Percentiles rank a stretch among this genome's conserved stretches.
These are phyloP conservation scores for Ogataea ganodermae DNA, from an alignment of 805 yeast genomes.

Conservation along the genomic window DNA sequence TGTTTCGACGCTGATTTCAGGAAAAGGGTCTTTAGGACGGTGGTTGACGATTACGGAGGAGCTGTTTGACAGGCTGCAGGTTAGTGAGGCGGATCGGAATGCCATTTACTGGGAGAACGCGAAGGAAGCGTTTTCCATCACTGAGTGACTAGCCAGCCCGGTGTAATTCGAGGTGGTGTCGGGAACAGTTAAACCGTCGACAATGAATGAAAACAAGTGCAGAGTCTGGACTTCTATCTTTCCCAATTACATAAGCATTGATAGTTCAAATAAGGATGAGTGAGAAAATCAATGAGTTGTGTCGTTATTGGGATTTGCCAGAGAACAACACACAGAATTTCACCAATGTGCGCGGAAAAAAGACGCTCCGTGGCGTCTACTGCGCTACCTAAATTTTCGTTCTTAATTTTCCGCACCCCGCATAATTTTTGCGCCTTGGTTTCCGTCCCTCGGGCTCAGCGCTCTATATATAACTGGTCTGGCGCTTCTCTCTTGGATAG, in stretches of 20 bases:
- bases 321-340: no score
- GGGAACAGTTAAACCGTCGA: no score
- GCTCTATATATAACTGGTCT: background rate
- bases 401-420: background rate
- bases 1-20: slow-evolving; percentile 8
- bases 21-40: slow-evolving; percentile 3
- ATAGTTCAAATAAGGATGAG: no score
- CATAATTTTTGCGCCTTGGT: background rate
- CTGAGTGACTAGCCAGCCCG: background rate
- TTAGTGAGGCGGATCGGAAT: background rate
- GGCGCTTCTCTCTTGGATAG: background rate
- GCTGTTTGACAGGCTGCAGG: slow-evolving; percentile 2
- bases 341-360: background rate
- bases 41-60: slow-evolving; percentile 9
- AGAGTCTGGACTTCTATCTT: no score
- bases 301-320: no score
- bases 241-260: no score
- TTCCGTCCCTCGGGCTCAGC: no score
- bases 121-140: slow-evolving; percentile 1
- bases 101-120: slow-evolving; percentile 8
- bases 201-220: no score
- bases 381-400: background rate
- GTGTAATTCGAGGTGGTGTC: no score
- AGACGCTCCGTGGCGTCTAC: no score
- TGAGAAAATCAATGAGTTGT: no score